phyloP scores from a whole-genome alignment of 257 asterid species.

The Solanum ossicruentum region DNA sequence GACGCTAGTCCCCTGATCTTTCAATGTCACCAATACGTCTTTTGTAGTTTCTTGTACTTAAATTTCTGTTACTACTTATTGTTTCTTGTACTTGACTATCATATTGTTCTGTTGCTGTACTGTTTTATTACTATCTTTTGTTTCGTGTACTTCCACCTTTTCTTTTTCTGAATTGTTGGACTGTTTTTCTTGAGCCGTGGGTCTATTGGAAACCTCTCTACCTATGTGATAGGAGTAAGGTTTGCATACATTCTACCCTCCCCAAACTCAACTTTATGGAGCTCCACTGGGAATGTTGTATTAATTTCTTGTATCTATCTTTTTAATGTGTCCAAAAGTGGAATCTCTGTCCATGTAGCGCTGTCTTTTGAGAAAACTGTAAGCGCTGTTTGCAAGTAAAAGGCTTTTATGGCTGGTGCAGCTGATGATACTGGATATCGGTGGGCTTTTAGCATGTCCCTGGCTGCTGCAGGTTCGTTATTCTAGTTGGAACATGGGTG shows the following conservation, averaged over 20 bases:
- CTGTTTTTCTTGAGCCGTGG: not conserved
- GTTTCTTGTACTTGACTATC: not conserved
- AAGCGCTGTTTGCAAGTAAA: conserved; percentile 28
- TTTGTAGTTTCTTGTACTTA: not conserved
- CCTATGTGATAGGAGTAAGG: not conserved
- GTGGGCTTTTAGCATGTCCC: conserved; percentile 81
- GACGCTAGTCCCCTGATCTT: not conserved
- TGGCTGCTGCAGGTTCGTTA: conserved; percentile 83
- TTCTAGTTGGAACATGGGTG: conserved; percentile 80
- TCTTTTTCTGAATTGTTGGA: not conserved
- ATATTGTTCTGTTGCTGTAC: not conserved
- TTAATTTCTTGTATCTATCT: not conserved
- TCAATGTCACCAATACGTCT: not conserved
- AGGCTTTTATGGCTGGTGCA: conserved; percentile 81
- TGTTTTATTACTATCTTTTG: not conserved
- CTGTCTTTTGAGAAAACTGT: not conserved
- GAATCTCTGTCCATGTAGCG: not conserved
- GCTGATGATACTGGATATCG: conserved; percentile 88
- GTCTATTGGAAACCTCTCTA: not conserved
- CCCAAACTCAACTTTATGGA: not conserved
- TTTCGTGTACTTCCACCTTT: not conserved
- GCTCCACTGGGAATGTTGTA: not conserved
- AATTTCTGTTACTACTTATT: not conserved
- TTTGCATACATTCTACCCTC: not conserved
- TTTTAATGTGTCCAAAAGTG: not conserved